Base-by-base conservation (phyloP, 2,329 filamentous ascomycete species). In the Juglanconis oblonga region DNA sequence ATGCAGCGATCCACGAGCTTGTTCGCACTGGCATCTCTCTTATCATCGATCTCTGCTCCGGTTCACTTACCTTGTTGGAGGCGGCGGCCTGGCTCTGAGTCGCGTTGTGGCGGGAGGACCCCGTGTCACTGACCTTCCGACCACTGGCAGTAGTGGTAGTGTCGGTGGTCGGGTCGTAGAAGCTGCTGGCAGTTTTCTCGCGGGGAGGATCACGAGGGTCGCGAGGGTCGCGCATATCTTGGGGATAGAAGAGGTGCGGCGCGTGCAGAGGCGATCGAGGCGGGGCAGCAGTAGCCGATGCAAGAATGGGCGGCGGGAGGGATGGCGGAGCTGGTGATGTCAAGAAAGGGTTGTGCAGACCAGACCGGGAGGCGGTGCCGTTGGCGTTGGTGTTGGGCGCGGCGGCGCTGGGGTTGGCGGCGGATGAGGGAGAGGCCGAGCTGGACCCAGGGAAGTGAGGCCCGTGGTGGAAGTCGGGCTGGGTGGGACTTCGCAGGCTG, bases 81-180 rank as follows among this genome's bases (percentile, higher is more conserved):
- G 44, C 7, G 17, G 55, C 51, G 31, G 45, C 35, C 35, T 54
- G 49, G 6, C 17, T 70, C 67, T 76, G 74, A 61, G 73, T 73
- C 69, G 74, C 71, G 70, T 73, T 77, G 67, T 77, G 77, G 77
- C 79, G 81, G 67, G 77, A 80, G 67, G 78, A 75, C 47, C 66
- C 68, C 42, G 71, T 65, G 67, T 82, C 80, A 61, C 77, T 79
- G 65, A 77, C 70, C 62, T 73, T 74, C 67, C 77, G 79, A 68
- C 80, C 78, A 63, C 74, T 76, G 64, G 76, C 52, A 56, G 76
- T 76, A 40, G 77, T 64, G 52, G 75, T 77, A 62, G 76, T 77
- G 72, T 84, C 81, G 48, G 78, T 81, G 48, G 78, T 78, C 14
- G 81, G 81, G 66, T 84, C 81, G 73, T 84, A 84, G 72, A 81